A percentile compares a stretch with the other conserved stretches of the same genome.
Evolutionary conservation across 257 asterid genomes (phyloP).

Genomic region (Gentiana straminea): DNA sequence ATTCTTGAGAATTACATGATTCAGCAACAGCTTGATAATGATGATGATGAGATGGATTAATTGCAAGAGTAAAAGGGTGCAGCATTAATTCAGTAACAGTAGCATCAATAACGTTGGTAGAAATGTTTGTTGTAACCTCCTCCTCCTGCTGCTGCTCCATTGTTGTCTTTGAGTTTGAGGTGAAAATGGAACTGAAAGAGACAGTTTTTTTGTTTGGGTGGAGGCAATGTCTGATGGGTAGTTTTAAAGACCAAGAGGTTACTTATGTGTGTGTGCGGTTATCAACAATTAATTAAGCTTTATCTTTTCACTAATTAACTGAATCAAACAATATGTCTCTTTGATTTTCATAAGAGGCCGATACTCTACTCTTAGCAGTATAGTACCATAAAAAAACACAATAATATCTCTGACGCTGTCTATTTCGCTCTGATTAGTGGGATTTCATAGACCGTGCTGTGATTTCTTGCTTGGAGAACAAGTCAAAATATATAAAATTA

Average conservation of each 20-base stretch:
- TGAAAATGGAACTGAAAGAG: not conserved
- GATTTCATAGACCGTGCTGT: no score
- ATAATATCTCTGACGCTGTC: no score
- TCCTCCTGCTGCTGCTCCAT: slow-evolving; percentile 7
- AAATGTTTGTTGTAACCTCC: not conserved
- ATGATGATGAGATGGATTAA: not conserved
- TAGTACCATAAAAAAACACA: no score
- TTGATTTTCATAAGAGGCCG: no score
- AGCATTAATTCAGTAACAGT: not conserved
- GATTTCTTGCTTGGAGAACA: no score
- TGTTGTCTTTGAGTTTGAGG: not conserved
- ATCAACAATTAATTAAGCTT: slow-evolving; percentile 9
- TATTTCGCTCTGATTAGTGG: no score
- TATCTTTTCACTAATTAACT: not conserved
- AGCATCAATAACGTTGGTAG: not conserved
- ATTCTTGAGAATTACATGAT: not conserved
- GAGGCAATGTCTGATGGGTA: not conserved
- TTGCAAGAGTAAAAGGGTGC: slow-evolving; percentile 7
- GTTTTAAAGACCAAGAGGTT: slow-evolving; percentile 9
- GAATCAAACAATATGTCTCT: no score
- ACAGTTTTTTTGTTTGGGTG: not conserved
- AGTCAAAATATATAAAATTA: no score
- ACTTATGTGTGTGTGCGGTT: slow-evolving; percentile 13
- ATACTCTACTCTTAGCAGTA: no score
- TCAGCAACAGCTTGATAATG: slow-evolving; percentile 1